Percentiles rank a stretch among this genome's conserved stretches.
phyloP scores from a whole-genome alignment of 2,329 filamentous ascomycete species.

The Stenocarpella maydis region DNA sequence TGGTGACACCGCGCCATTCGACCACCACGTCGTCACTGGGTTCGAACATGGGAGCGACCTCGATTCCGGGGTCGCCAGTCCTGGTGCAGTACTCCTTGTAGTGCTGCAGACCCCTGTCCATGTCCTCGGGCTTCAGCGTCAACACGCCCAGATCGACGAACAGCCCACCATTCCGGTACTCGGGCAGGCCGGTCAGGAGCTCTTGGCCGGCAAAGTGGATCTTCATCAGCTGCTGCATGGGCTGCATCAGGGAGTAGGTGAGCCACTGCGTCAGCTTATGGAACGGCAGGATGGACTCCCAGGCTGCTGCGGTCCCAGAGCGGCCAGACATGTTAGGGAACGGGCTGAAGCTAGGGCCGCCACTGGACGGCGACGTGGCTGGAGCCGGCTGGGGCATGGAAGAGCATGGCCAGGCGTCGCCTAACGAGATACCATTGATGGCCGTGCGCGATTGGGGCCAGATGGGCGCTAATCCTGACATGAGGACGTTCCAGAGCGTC shows the following conservation, averaged over 20 bases:
- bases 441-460: conserved; percentile 89
- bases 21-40: conserved; percentile 68
- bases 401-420: conserved; percentile 92
- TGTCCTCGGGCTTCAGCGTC: conserved; percentile 55
- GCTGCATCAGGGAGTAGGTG: conserved; percentile 75
- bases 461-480: conserved; percentile 84
- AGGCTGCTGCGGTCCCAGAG: conserved; percentile 61
- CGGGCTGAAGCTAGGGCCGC: conserved; percentile 60
- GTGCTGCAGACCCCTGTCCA: conserved; percentile 53
- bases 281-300: conserved; percentile 76
- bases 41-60: conserved; percentile 67
- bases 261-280: conserved; percentile 78
- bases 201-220: conserved; percentile 60
- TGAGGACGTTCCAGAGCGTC: conserved; percentile 89
- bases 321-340: conserved; percentile 51
- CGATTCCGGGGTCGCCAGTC: conserved; percentile 69
- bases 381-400: conserved; percentile 70
- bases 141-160: conserved; percentile 68
- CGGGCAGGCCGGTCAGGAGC: conserved; percentile 72
- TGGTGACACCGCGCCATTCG: conserved; percentile 71
- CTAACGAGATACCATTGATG: conserved; percentile 85
- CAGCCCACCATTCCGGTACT: conserved; percentile 76
- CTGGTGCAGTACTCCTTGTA: conserved; percentile 73
- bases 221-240: conserved; percentile 61
- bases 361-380: conserved; percentile 49